phyloP scores from a whole-genome alignment of 768 basidiomycete species.

The Mycena leptocephala region DNA sequence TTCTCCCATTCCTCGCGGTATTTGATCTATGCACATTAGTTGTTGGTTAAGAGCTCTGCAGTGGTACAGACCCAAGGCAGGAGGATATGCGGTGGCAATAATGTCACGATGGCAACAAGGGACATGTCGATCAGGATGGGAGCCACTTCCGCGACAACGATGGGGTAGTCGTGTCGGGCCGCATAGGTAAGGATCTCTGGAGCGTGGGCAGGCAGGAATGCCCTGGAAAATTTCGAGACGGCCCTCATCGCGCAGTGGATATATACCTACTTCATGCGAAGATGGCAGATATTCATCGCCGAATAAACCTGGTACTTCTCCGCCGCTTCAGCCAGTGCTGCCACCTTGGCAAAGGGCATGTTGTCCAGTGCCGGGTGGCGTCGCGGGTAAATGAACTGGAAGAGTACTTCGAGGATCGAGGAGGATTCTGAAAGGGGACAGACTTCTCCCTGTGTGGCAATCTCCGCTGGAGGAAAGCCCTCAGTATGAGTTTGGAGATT shows the following conservation, averaged over 20 bases:
- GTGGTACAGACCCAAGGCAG: no score
- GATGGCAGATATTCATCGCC: conserved; percentile 30
- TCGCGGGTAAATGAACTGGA: conserved; percentile 21
- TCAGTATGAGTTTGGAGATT: conserved; percentile 27
- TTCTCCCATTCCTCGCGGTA: no score
- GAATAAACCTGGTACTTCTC: conserved; percentile 38
- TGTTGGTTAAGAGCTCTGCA: no score
- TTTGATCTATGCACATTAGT: no score
- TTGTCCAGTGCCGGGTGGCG: conserved; percentile 33
- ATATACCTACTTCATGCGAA: conserved; percentile 11
- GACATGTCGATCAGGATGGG: conserved; percentile 19
- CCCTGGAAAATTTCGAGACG: not conserved
- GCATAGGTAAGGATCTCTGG: conserved; percentile 6
- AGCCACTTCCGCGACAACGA: conserved; percentile 17
- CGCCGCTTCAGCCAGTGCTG: conserved; percentile 29
- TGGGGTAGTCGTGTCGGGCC: conserved; percentile 19
- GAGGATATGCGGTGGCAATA: not conserved
- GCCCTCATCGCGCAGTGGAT: no score
- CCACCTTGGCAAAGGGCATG: conserved; percentile 24
- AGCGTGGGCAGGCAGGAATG: not conserved
- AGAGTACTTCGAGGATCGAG: conserved; percentile 5
- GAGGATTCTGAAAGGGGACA: conserved; percentile 1
- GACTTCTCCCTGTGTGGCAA: not conserved
- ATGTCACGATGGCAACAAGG: not conserved
- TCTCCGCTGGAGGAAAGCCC: conserved; percentile 22